Evolutionary conservation across 148 eudicot species (phyloP).

Genomic region (Rhododendron henanense): DNA sequence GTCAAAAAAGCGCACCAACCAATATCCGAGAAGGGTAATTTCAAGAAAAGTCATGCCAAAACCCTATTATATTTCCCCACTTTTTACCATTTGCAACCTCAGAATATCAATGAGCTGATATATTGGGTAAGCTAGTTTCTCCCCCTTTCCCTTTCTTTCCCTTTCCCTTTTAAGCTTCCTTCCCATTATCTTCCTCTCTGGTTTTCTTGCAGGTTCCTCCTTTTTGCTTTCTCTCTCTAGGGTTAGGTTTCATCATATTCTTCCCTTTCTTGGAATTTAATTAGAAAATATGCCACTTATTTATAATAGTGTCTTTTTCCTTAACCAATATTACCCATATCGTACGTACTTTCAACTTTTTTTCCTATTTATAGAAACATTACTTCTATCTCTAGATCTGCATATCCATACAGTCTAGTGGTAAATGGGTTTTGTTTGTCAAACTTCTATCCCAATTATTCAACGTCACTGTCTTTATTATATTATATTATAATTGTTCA

Average conservation of each 20-base stretch:
- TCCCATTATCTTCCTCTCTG: neutral
- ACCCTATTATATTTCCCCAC: neutral
- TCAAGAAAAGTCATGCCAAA: neutral
- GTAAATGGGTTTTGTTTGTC: neutral
- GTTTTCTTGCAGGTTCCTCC: neutral
- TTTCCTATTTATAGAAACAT: neutral
- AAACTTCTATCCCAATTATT: neutral
- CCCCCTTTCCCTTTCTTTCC: neutral
- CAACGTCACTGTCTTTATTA: too few species aligned
- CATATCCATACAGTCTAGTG: neutral
- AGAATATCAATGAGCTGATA: slow-evolving; percentile 3
- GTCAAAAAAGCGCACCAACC: neutral
- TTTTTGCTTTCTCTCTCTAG: slow-evolving; percentile 6
- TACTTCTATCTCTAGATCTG: neutral
- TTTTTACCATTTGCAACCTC: neutral
- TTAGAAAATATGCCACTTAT: neutral
- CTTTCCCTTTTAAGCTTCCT: neutral
- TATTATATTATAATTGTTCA: neutral
- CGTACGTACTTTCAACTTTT: neutral
- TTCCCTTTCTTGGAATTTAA: neutral
- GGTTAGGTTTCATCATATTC: neutral
- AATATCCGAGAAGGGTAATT: neutral
- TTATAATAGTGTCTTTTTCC: neutral
- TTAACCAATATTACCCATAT: neutral
- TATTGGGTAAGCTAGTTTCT: neutral